Evolutionary conservation across 352 stramenopile species (phyloP).

Genomic region (Phytophthora foliorum): DNA sequence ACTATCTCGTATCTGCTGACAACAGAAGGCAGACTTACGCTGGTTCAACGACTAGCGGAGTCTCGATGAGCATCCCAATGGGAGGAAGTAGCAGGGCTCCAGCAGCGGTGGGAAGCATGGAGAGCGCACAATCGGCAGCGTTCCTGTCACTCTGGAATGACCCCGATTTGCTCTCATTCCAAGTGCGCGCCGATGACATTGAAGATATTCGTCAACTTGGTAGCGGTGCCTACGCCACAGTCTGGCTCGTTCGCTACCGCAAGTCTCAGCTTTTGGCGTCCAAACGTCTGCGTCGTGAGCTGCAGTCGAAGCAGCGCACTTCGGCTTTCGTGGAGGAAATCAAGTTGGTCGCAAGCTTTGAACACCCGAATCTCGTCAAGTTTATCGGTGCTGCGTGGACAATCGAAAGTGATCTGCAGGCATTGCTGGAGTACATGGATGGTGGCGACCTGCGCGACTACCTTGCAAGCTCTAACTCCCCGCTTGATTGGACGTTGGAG

Average conservation of each 20-base stretch:
- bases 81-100: too few species aligned
- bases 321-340: conserved; percentile 46
- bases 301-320: conserved; percentile 32
- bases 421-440: conserved; percentile 53
- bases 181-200: conserved; percentile 32
- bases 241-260: conserved; percentile 35
- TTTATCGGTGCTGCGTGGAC: conserved; percentile 52
- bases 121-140: too few species aligned
- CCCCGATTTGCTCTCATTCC: conserved; percentile 27
- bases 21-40: too few species aligned
- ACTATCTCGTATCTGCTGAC: too few species aligned
- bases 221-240: conserved; percentile 35
- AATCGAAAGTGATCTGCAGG: conserved; percentile 44
- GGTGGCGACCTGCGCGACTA: conserved; percentile 42
- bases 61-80: too few species aligned
- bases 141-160: conserved; percentile 31
- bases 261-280: conserved; percentile 35
- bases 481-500: conserved; percentile 19
- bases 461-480: conserved; percentile 6
- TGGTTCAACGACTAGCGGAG: too few species aligned
- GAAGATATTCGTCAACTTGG: conserved; percentile 36
- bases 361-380: conserved; percentile 51
- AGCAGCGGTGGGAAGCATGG: too few species aligned
- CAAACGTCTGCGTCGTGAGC: conserved; percentile 33
- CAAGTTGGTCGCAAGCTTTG: conserved; percentile 46